Evolutionary conservation across 2,329 filamentous ascomycete genomes (phyloP).

Genomic region (Iodosphaeria phyllophila): DNA sequence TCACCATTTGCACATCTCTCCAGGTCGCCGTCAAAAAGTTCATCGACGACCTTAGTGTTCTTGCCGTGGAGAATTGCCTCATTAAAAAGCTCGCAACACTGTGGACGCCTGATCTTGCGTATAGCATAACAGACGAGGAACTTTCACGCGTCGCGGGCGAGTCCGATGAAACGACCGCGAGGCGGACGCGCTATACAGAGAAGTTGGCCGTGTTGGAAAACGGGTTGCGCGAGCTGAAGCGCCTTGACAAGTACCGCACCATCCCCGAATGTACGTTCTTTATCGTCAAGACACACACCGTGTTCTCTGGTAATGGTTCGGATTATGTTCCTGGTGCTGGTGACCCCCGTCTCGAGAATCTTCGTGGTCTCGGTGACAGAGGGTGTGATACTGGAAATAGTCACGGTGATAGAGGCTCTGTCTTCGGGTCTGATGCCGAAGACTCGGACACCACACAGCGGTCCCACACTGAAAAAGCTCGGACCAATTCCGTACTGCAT

Average conservation of each 20-base stretch:
- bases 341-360: too few relatives aligned
- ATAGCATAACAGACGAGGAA: constrained; percentile 5
- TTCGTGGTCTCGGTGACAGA: too few relatives aligned
- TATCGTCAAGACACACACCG: too few relatives aligned
- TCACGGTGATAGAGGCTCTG: too few relatives aligned
- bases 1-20: neutral
- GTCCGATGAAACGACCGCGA: constrained; percentile 3
- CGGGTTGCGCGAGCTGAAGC: constrained; percentile 1
- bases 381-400: too few relatives aligned
- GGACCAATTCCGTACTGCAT: too few relatives aligned
- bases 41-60: constrained; percentile 9
- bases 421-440: too few relatives aligned
- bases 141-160: constrained; percentile 8
- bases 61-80: constrained; percentile 10
- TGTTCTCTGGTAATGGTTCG: too few relatives aligned
- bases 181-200: constrained; percentile 7
- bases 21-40: constrained; percentile 11
- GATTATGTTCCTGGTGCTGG: too few relatives aligned
- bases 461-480: too few relatives aligned
- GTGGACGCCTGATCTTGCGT: constrained; percentile 8
- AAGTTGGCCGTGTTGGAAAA: constrained; percentile 7
- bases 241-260: constrained; percentile 1
- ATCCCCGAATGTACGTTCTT: neutral
- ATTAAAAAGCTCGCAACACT: constrained; percentile 6
- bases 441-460: too few relatives aligned